Percentiles rank a stretch among this genome's conserved stretches.
phyloP scores from a whole-genome alignment of 164 flowering plant genomes.

The Piper betle region DNA sequence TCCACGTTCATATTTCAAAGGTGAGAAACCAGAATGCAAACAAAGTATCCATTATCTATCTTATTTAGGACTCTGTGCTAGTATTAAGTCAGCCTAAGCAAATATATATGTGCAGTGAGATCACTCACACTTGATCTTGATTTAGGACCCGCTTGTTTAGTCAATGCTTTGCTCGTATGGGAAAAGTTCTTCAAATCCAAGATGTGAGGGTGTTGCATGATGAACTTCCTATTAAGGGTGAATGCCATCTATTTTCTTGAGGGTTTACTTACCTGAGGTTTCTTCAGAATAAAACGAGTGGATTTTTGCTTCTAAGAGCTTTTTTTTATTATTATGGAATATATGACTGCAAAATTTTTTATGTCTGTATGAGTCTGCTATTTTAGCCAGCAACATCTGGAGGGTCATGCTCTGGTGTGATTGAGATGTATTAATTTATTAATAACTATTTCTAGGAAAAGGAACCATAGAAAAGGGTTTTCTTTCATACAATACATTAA shows the following conservation, averaged over 20 bases:
- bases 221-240: not conserved
- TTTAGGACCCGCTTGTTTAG: conserved; percentile 67
- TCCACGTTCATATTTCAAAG: conserved; percentile 90
- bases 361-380: too few relatives aligned
- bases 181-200: conserved; percentile 43
- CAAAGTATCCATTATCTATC: too few relatives aligned
- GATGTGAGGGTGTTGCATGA: conserved; percentile 32
- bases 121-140: conserved; percentile 75
- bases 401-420: too few relatives aligned
- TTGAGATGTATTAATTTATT: too few relatives aligned
- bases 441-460: too few relatives aligned
- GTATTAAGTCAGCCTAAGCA: not conserved
- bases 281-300: not conserved
- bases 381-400: too few relatives aligned
- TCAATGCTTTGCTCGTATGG: conserved; percentile 75
- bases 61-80: too few relatives aligned
- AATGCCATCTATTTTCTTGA: not conserved
- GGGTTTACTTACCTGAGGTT: not conserved
- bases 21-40: conserved; percentile 15
- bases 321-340: too few relatives aligned
- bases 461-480: too few relatives aligned
- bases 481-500: too few relatives aligned
- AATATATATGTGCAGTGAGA: conserved; percentile 56
- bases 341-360: too few relatives aligned
- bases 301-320: not conserved